These are phyloP conservation scores for Rhododendron molle DNA, from an alignment of 148 eudicot species.

Conservation along the genomic window DNA sequence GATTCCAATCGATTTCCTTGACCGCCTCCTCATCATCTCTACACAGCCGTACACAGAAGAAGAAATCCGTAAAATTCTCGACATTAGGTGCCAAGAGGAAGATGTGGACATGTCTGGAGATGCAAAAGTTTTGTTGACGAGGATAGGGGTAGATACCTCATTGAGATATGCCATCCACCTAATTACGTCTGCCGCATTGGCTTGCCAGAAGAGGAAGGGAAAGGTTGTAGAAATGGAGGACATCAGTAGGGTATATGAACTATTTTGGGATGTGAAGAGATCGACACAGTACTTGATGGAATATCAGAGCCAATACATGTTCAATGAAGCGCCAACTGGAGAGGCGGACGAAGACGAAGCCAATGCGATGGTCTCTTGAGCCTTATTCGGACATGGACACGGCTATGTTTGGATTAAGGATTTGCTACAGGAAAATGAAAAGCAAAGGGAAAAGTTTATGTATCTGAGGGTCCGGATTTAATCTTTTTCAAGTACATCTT, in stretches of 20 bases:
- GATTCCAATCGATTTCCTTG: conserved; percentile 87
- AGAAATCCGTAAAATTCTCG: conserved; percentile 77
- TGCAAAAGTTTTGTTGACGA: conserved; percentile 69
- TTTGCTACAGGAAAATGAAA: neutral
- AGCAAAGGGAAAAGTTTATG: neutral
- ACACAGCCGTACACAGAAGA: conserved; percentile 88
- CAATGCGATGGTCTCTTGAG: conserved; percentile 41
- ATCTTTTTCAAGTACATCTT: neutral
- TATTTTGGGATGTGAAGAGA: conserved; percentile 91
- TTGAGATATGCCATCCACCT: conserved; percentile 82
- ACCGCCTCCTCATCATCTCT: conserved; percentile 80
- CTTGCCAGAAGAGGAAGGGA: conserved; percentile 84
- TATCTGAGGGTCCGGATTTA: neutral
- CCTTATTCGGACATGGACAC: neutral
- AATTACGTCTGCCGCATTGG: conserved; percentile 75
- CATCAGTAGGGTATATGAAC: conserved; percentile 70
- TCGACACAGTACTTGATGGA: conserved; percentile 96
- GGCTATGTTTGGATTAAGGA: neutral
- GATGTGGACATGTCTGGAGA: conserved; percentile 95
- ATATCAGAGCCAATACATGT: conserved; percentile 89
- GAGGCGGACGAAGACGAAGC: conserved; percentile 48
- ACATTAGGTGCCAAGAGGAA: conserved; percentile 87
- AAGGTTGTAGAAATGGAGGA: conserved; percentile 90
- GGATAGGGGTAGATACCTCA: conserved; percentile 84
- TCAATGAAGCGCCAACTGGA: conserved; percentile 53